Evolutionary conservation across 192 early-diverging fungal species (phyloP), one percentile per base, ranked within the genome.

Genomic region (Podila horticola): DNA sequence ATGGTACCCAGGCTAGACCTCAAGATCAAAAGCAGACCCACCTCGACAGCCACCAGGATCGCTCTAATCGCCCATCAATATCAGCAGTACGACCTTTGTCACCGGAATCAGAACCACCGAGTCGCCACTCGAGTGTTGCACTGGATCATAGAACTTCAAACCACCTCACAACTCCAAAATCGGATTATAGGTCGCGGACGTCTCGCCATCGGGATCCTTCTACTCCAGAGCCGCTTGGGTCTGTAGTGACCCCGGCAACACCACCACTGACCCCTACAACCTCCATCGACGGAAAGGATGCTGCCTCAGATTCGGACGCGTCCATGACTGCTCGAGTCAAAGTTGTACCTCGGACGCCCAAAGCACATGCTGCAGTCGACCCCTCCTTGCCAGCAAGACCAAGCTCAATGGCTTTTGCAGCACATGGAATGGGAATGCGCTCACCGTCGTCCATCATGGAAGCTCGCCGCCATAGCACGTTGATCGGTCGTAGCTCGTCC

Each of bases 401-500:
- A 10, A 69, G 59, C 34, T 69, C 77, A 1, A 31, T 81, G 51
- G 71, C 66, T 12, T 73, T 81, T 58, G 58, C 75, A 24, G 66
- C 75, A 5, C 58, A 67, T 4, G 77, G 61, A 3, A 73, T 81
- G 71, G 77, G 61, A 12, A 73, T 81, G 71, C 66, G 71, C 17
- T 67, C 76, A 22, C 77, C 77, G 6, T 81, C 77, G 11, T 71
- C 70, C 15, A 73, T 81, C 66, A 81, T 81, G 77, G 71, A 81
- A 20, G 77, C 77, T 26, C 70, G 77, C 34, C 70, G 71, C 13
- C 77, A 73, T 28, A 81, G 71, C 29, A 41, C 60, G 0, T 30
- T 81, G 13, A 33, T 81, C 22, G 55, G 51, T 11, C 75, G 75
- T 2, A 49, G 38, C 12, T 36, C 22, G n/a, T 24, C 58, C 15